Evolutionary conservation across 768 basidiomycete genomes (phyloP).

Genomic region (Rhizopogon rudus): DNA sequence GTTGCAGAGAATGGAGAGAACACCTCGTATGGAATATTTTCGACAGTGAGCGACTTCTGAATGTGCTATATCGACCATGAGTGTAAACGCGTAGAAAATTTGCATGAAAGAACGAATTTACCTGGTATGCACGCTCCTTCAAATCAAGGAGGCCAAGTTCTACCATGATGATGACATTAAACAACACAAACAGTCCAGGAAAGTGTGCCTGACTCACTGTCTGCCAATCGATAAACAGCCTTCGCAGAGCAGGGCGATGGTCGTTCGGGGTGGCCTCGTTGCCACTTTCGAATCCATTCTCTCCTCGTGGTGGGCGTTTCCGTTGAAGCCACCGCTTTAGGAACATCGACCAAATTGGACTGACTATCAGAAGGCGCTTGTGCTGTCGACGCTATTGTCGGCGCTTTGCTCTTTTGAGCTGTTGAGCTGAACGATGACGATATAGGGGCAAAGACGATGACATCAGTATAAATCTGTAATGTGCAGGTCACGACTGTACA

Average conservation of each 20-base stretch:
- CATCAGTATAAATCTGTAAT: constrained; percentile 76
- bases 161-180: constrained; percentile 21
- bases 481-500: not conserved
- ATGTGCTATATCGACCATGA: constrained; percentile 50
- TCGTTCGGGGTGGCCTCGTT: constrained; percentile 49
- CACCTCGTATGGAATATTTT: constrained; percentile 82
- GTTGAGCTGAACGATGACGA: constrained; percentile 56
- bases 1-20: constrained; percentile 83
- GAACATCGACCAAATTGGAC: constrained; percentile 23
- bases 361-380: constrained; percentile 32
- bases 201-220: constrained; percentile 48
- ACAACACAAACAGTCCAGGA: not conserved
- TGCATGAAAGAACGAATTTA: constrained; percentile 5
- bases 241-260: constrained; percentile 81
- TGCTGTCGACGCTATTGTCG: constrained; percentile 1
- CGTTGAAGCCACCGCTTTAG: constrained; percentile 3
- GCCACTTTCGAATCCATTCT: constrained; percentile 77
- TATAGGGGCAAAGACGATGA: constrained; percentile 78
- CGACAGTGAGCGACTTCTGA: constrained; percentile 63
- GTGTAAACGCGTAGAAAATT: not conserved
- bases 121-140: constrained; percentile 66
- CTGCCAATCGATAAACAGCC: constrained; percentile 78
- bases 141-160: constrained; percentile 70
- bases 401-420: constrained; percentile 13
- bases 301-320: constrained; percentile 36